Base-by-base conservation (phyloP, 805 yeast species). In the Candida ovalis region DNA sequence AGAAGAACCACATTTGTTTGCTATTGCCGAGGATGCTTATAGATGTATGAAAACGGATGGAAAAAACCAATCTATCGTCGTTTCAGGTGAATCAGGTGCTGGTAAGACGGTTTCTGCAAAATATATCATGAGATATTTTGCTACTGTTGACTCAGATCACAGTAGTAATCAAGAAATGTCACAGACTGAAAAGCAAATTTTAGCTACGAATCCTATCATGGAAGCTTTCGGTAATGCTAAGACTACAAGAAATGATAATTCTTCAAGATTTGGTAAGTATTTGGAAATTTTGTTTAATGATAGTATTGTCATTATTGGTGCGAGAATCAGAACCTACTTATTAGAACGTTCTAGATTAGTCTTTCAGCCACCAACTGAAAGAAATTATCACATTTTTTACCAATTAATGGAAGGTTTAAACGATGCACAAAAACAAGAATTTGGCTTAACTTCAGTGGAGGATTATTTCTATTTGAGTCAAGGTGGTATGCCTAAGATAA, bases 181-280 rank as follows among this genome's bases (percentile, higher is more conserved):
- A 27, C 86, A 85, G 52, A 92, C 92, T 24, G 99, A 92, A 70
- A 86, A 87, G 63, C 96, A 88, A 70, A 92, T 92, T 48, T 77
- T 92, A 61, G 98, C 99, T 13, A 94, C 98, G 0, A 92, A 92
- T 64, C 98, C 98, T 2, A 86, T 94, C 59, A 86, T 94, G 85
- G 99, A 94, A 71, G 94, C 98, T 0, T 94, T 94, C 69, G 99
- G 99, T 74, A 94, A 95, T 68, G 98, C 99, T 7, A 92, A 92
- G 65, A 92, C 99, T 2, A 86, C 96, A 18, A 84, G 99, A 74
- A 92, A 92, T 66, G 97, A 92, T 71, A 92, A 92, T 70, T 94
- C 98, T 25, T 92, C 98, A 23, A 85, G 99, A 68, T 95, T 94
- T 63, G 99, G 99, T 63, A 92, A 92, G 68, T 92, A 92, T 66